A percentile compares a stretch with the other conserved stretches of the same genome.
Evolutionary conservation across 768 basidiomycete species (phyloP).

Genomic region (Suillus occidentalis): DNA sequence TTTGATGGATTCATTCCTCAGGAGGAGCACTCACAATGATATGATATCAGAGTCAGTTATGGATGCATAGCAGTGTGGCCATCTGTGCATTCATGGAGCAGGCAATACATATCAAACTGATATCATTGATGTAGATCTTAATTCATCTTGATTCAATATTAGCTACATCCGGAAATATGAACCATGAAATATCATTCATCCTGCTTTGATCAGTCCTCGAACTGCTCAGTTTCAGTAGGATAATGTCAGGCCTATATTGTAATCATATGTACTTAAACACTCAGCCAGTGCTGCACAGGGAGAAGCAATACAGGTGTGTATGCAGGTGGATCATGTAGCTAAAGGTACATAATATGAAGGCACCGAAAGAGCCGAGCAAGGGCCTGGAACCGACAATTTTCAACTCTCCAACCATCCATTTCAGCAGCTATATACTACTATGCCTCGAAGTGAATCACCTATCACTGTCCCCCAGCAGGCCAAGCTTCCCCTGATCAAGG

Average conservation of each 20-base stretch:
- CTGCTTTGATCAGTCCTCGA: not conserved
- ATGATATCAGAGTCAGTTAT: not conserved
- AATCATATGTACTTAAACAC: not conserved
- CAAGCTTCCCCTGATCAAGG: not conserved
- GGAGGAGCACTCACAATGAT: too few species aligned
- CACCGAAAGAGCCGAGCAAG: not conserved
- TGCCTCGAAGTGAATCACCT: not conserved
- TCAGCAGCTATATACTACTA: not conserved
- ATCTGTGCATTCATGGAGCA: not conserved
- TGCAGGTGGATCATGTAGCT: not conserved
- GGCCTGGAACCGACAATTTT: not conserved
- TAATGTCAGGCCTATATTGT: not conserved
- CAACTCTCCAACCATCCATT: not conserved
- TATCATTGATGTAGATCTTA: too few species aligned
- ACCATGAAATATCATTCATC: too few species aligned
- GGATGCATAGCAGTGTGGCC: not conserved
- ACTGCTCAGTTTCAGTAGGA: not conserved
- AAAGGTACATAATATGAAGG: not conserved
- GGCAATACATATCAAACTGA: too few species aligned
- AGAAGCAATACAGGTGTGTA: too few species aligned
- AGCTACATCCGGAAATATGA: too few species aligned
- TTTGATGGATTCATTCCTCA: too few species aligned
- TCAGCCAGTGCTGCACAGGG: too few species aligned
- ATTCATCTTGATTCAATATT: too few species aligned
- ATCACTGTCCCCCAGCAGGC: not conserved